These are phyloP conservation scores for Colletotrichum sublineola DNA, from an alignment of 2,329 filamentous ascomycete species.

Conservation along the genomic window DNA sequence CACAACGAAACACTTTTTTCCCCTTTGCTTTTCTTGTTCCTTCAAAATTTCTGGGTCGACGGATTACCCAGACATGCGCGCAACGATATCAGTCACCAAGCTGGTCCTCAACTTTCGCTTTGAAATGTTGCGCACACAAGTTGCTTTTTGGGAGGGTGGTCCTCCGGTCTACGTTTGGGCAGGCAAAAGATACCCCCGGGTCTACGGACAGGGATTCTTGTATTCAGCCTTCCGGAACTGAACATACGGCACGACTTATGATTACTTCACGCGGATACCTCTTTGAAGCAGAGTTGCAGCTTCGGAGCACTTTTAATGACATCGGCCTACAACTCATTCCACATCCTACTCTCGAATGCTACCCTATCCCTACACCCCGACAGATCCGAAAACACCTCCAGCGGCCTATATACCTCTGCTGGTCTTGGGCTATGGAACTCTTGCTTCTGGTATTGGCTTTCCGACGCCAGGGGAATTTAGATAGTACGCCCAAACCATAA, in stretches of 20 bases:
- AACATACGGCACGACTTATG: conserved; percentile 41
- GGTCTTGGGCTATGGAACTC: conserved; percentile 31
- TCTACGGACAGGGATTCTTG: conserved; percentile 33
- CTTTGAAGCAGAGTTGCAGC: conserved; percentile 39
- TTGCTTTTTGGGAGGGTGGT: conserved; percentile 40
- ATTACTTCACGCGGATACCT: conserved; percentile 43
- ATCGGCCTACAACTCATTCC: conserved; percentile 34
- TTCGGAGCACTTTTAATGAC: conserved; percentile 42
- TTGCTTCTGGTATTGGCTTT: conserved; percentile 31
- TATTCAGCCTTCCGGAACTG: conserved; percentile 30
- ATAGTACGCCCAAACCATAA: conserved; percentile 35
- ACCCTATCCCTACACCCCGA: conserved; percentile 19
- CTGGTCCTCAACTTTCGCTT: conserved; percentile 27
- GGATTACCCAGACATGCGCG: conserved; percentile 14
- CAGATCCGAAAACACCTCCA: conserved; percentile 33
- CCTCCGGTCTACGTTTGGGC: conserved; percentile 41
- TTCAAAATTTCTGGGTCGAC: conserved; percentile 23
- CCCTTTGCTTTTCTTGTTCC: conserved; percentile 6
- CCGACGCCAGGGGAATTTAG: conserved; percentile 30
- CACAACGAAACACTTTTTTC: conserved; percentile 12
- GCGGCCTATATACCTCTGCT: conserved; percentile 28
- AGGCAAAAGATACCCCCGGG: conserved; percentile 33
- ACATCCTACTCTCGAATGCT: conserved; percentile 19
- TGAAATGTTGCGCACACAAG: conserved; percentile 16
- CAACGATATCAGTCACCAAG: conserved; percentile 22